Conservation (phyloP, 768 basidiomycete genomes). For the Russula earlei region DNA sequence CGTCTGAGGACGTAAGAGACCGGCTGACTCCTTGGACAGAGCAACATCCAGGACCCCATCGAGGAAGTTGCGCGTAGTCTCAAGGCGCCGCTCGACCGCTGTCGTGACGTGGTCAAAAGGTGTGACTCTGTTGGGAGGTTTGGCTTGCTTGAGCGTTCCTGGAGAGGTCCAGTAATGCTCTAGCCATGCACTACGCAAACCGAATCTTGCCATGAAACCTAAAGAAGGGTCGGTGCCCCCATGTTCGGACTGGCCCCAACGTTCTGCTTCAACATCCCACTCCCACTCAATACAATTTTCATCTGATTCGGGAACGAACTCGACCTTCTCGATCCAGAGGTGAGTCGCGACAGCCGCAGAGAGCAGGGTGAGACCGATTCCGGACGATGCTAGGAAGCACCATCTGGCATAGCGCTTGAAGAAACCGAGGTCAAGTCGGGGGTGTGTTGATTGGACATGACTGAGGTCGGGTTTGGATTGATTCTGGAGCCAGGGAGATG, state of each 20-base stretch:
- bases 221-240: conserved; percentile 71
- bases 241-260: conserved; percentile 41
- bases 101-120: background rate
- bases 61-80: conserved; percentile 46
- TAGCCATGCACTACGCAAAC: conserved; percentile 64
- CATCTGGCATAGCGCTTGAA: conserved; percentile 42
- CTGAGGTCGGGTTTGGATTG: conserved; percentile 16
- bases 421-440: conserved; percentile 34
- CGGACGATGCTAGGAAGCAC: conserved; percentile 37
- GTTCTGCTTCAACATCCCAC: conserved; percentile 55
- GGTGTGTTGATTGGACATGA: conserved; percentile 29
- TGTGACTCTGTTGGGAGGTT: background rate
- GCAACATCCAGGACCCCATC: conserved; percentile 40
- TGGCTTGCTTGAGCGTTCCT: conserved; percentile 9
- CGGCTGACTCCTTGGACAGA: conserved; percentile 30
- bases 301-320: conserved; percentile 40
- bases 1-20: conserved; percentile 40
- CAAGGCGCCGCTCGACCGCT: conserved; percentile 43
- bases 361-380: conserved; percentile 36
- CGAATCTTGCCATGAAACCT: conserved; percentile 50
- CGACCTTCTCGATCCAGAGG: conserved; percentile 53
- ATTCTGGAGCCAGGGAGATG: conserved; percentile 13
- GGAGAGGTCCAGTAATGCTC: conserved; percentile 47
- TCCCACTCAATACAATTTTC: conserved; percentile 49
- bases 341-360: conserved; percentile 50